phyloP scores from a whole-genome alignment of 108 stramenopile genomes.

The Conticribra weissflogii region DNA sequence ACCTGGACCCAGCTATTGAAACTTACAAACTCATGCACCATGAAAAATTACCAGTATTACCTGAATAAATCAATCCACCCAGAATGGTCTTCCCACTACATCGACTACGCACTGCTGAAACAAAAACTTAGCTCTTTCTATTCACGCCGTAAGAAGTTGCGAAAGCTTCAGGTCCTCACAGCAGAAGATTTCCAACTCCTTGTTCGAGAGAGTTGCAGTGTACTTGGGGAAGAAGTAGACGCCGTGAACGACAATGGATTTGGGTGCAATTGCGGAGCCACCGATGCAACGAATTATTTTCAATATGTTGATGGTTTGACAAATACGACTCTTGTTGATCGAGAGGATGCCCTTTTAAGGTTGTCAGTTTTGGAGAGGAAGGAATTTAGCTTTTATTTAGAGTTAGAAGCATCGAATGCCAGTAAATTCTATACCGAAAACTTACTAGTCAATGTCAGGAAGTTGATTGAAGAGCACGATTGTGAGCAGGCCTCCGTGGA shows the following conservation, averaged over 20 bases:
- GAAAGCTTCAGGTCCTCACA: neutral
- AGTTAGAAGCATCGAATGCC: constrained; percentile 7
- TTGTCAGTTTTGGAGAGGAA: constrained; percentile 24
- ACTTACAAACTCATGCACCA: too few species aligned
- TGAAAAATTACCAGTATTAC: neutral
- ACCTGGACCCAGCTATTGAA: too few species aligned
- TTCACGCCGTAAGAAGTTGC: constrained; percentile 18
- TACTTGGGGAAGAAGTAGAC: neutral
- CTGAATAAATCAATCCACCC: neutral
- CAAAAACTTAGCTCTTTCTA: constrained; percentile 25
- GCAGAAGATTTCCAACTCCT: neutral
- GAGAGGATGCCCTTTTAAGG: constrained; percentile 12
- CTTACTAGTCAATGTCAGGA: constrained; percentile 7
- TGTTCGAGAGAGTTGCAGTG: neutral
- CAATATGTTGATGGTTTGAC: constrained; percentile 11
- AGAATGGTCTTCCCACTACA: constrained; percentile 23
- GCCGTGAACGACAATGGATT: neutral
- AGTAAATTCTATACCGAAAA: constrained; percentile 13
- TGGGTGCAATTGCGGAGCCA: neutral
- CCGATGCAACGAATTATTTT: constrained; percentile 19
- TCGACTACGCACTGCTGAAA: constrained; percentile 35
- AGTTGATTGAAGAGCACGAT: constrained; percentile 9
- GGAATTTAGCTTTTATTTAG: constrained; percentile 18
- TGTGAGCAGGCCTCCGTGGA: constrained; percentile 18
- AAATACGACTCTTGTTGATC: constrained; percentile 8